Base-by-base conservation (phyloP, 1,139 yeast species). In the Sugiyamaella novakii region DNA sequence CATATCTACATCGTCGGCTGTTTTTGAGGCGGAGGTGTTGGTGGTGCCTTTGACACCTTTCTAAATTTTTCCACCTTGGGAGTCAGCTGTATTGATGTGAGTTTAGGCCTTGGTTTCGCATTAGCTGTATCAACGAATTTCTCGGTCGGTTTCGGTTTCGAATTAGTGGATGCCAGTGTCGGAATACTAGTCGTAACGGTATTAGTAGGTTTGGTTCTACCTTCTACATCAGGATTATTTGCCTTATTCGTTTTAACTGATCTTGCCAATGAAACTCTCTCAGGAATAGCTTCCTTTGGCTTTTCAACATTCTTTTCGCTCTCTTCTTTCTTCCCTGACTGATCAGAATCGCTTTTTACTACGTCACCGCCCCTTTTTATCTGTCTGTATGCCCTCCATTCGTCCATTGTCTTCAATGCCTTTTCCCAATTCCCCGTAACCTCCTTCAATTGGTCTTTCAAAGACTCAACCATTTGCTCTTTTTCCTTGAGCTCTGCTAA, bases 321-420 rank as follows among this genome's bases (percentile, higher is more conserved):
- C 25, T 22, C 25, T 22, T 22, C n/a, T 18, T 28, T 10, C 38
- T 22, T 15, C 29, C 18, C 14, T 22, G 25, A 6, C 25, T 22
- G 25, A n/a, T n/a, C n/a, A n/a, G n/a, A n/a, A n/a, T n/a, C 25
- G 25, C 25, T 22, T 22, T 17, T 36, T 12, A 7, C 34, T 14
- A 24, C 30, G 29, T 14, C 35, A 15, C 38, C 50, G 47, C 35
- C 25, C 34, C 18, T 18, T 18, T 52, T 29, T 5, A 30, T n/a
- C n/a, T 47, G 54, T 12, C 59, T 44, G 28, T 60, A 60, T 24
- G 51, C 46, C 36, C 57, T 61, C 67, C 67, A 63, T 31, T 62
- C 62, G 22, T 63, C 65, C 64, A 63, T 62, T 2, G 65, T 63
- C 36, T 57, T 52, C 24, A 63, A 47, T 0, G 66, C 65, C 35